Conservation (phyloP, 2,329 filamentous ascomycete species). For the Fusarium hostae region DNA sequence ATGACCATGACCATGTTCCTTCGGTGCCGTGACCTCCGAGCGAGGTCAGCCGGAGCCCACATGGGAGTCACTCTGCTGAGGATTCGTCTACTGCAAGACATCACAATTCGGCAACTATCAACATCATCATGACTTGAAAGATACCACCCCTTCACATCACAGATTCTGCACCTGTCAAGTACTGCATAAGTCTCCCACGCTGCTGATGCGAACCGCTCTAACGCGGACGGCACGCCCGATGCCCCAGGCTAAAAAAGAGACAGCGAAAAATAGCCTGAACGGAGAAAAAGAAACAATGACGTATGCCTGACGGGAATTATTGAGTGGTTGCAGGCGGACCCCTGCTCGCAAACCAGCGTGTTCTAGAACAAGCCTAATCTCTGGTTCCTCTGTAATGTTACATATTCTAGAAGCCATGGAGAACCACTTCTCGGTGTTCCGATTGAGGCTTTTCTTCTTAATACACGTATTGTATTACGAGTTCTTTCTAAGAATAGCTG, state of each 20-base stretch:
- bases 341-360: conserved; percentile 14
- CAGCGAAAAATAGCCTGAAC: conserved; percentile 3
- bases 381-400: conserved; percentile 9
- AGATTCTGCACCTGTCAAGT: conserved; percentile 1
- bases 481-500: conserved; percentile 19
- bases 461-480: background rate
- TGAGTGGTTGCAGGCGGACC: conserved; percentile 30
- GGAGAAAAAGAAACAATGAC: conserved; percentile 25
- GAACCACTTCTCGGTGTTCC: conserved; percentile 3
- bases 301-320: conserved; percentile 30
- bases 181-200: conserved; percentile 12
- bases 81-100: conserved; percentile 13
- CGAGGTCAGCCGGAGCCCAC: conserved; percentile 42
- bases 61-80: conserved; percentile 8
- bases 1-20: conserved; percentile 19
- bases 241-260: background rate
- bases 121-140: conserved; percentile 17
- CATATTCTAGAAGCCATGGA: conserved; percentile 15
- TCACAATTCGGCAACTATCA: conserved; percentile 21
- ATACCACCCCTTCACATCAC: background rate
- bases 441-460: conserved; percentile 1
- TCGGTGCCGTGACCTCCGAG: conserved; percentile 39
- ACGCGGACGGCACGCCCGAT: conserved; percentile 23
- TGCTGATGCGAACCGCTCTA: conserved; percentile 18
- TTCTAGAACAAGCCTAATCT: conserved; percentile 17